phyloP scores from a whole-genome alignment of 805 yeast genomes.

The Kuraishia hungarica region DNA sequence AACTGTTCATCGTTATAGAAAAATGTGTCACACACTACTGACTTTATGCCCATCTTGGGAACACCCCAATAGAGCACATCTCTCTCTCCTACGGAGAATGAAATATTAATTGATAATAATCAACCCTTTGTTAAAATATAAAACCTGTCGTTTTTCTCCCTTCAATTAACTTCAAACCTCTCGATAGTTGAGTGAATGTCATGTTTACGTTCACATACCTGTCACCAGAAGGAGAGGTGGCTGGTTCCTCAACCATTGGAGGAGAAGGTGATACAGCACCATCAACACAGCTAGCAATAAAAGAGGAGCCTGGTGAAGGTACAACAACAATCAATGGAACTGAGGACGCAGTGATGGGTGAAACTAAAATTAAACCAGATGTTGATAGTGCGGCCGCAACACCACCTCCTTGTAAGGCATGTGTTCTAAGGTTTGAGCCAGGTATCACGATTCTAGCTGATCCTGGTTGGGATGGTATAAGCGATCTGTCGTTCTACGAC shows the following conservation, averaged over 20 bases:
- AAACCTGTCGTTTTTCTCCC: no score
- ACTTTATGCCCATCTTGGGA: no score
- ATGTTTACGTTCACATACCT: constrained; percentile 16
- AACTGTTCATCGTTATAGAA: no score
- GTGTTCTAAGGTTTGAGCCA: constrained; percentile 47
- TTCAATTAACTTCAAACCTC: no score
- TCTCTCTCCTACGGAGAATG: no score
- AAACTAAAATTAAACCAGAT: background rate
- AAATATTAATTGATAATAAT: no score
- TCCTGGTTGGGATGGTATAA: constrained; percentile 64
- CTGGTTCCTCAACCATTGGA: constrained; percentile 7
- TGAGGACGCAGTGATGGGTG: background rate
- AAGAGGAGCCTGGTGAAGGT: background rate
- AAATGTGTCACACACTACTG: no score
- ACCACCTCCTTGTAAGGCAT: constrained; percentile 20
- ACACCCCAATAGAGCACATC: no score
- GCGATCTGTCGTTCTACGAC: constrained; percentile 33
- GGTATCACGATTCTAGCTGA: constrained; percentile 53
- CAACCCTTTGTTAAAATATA: no score
- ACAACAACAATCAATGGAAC: background rate
- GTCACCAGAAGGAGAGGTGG: background rate
- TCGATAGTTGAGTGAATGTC: background rate
- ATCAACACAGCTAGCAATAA: background rate
- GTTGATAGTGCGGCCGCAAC: background rate
- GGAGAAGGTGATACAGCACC: constrained; percentile 10